Conservation (phyloP, 768 basidiomycete species). For the Agrocybe pediades region DNA sequence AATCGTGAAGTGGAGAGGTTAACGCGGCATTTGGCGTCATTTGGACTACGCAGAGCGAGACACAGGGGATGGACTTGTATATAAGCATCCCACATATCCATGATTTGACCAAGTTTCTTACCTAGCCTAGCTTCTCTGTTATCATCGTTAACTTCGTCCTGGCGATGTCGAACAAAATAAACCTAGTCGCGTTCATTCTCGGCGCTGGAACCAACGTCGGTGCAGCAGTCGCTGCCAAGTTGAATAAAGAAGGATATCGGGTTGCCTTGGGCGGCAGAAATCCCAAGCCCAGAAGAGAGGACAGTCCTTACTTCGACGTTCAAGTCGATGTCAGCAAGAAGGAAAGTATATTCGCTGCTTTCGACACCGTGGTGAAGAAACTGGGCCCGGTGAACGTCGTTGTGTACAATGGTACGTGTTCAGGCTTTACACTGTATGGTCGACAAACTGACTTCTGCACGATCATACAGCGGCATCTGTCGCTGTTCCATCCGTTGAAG, state of each 20-base stretch:
- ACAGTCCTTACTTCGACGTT: constrained; percentile 30
- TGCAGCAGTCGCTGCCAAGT: constrained; percentile 21
- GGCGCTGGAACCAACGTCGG: constrained; percentile 30
- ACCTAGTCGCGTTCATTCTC: constrained; percentile 30
- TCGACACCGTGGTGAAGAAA: constrained; percentile 33
- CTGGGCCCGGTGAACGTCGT: constrained; percentile 48
- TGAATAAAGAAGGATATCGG: constrained; percentile 28
- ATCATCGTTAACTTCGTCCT: too few relatives aligned
- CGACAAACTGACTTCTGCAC: neutral
- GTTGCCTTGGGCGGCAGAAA: constrained; percentile 31
- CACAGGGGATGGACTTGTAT: too few relatives aligned
- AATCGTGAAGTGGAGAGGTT: too few relatives aligned
- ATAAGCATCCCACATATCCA: too few relatives aligned
- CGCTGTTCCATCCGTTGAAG: constrained; percentile 9
- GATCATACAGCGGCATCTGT: constrained; percentile 18
- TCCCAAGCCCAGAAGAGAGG: constrained; percentile 10
- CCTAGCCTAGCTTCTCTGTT: too few relatives aligned
- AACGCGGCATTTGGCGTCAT: too few relatives aligned
- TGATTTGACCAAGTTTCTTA: too few relatives aligned
- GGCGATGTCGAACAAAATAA: constrained; percentile 5
- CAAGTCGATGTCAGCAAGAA: constrained; percentile 36
- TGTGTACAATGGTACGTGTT: constrained; percentile 41
- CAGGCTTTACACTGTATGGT: constrained; percentile 1
- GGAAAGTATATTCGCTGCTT: constrained; percentile 34
- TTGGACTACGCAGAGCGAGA: too few relatives aligned